These are phyloP conservation scores for Aspergillus nomiae DNA, from an alignment of 2,329 filamentous ascomycete genomes.

Conservation along the genomic window DNA sequence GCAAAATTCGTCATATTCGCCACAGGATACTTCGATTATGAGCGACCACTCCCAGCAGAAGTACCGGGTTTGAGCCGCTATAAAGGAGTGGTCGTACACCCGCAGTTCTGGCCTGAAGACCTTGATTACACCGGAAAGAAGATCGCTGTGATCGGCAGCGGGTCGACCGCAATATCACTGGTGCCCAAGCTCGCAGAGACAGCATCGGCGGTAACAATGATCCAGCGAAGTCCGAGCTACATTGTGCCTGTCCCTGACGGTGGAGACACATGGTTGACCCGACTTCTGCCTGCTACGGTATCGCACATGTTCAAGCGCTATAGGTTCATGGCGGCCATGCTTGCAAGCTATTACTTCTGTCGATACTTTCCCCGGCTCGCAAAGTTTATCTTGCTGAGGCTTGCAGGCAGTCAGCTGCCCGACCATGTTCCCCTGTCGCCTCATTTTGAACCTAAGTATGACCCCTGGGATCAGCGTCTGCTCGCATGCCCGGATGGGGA, in stretches of 20 bases:
- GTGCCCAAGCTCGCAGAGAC: not conserved
- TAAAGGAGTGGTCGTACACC: no score
- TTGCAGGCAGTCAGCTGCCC: not conserved
- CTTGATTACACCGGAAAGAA: not conserved
- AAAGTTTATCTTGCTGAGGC: not conserved
- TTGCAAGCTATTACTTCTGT: not conserved
- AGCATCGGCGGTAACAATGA: not conserved
- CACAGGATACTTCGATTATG: no score
- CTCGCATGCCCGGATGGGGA: constrained; percentile 63
- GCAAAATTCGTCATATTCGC: no score
- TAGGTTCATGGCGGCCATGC: not conserved
- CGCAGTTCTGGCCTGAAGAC: not conserved
- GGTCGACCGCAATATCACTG: not conserved
- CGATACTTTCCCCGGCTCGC: not conserved
- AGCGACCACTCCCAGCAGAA: no score
- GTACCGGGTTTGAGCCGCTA: no score
- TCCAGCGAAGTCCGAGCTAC: not conserved
- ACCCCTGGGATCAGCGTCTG: constrained; percentile 70
- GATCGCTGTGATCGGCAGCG: not conserved
- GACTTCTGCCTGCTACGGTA: not conserved
- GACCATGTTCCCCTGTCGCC: constrained; percentile 24
- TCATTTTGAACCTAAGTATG: constrained; percentile 64
- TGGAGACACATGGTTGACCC: not conserved
- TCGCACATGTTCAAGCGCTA: not conserved
- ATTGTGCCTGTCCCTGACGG: not conserved